Conservation (phyloP, 2,329 filamentous ascomycete genomes). For the Tolypocladium nubicola region DNA sequence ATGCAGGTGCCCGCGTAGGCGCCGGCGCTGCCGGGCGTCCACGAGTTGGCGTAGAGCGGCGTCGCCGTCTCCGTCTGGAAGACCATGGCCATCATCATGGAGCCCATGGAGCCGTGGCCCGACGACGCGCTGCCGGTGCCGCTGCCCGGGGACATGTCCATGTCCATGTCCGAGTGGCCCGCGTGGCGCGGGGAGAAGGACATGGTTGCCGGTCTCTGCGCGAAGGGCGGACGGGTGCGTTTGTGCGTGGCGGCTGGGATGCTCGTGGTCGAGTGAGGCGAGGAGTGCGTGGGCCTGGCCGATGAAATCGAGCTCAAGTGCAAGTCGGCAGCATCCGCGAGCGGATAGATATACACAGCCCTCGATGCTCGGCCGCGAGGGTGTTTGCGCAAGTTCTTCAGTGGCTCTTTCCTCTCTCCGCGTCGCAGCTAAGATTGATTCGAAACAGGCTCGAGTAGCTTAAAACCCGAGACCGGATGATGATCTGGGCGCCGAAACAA, state of each 20-base stretch:
- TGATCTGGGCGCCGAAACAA: background rate
- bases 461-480: background rate
- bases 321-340: background rate
- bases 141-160: slow-evolving; percentile 10
- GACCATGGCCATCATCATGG: slow-evolving; percentile 32
- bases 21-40: slow-evolving; percentile 62
- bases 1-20: slow-evolving; percentile 84
- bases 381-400: background rate
- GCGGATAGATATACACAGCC: background rate
- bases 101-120: slow-evolving; percentile 5
- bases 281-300: background rate
- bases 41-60: slow-evolving; percentile 49
- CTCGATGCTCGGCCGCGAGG: background rate
- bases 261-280: background rate
- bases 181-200: background rate
- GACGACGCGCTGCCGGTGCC: slow-evolving; percentile 3
- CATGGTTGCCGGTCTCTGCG: background rate
- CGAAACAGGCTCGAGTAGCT: background rate
- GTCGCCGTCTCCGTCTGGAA: slow-evolving; percentile 50
- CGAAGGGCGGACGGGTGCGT: background rate
- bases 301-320: background rate
- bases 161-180: slow-evolving; percentile 7
- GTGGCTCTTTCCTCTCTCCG: background rate
- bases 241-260: background rate
- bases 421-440: background rate